Evolutionary conservation across 1,139 yeast species (phyloP), one percentile per base, ranked within the genome.

Genomic region (Blastobotrys serpentis): DNA sequence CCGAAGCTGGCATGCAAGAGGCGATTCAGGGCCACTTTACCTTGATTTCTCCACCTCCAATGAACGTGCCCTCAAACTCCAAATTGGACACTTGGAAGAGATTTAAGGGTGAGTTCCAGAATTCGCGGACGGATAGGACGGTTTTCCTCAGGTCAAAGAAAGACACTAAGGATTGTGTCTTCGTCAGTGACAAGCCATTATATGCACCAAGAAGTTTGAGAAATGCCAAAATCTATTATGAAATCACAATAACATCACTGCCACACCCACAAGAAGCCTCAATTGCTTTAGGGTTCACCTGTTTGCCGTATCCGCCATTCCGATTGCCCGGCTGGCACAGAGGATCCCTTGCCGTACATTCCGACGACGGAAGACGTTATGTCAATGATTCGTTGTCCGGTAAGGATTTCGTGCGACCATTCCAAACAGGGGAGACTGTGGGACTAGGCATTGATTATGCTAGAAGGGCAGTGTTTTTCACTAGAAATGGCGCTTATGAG

Each of bases 311-410:
- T 46, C 66, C 66, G 7, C 56, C 50, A 11, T 60, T 58, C 44
- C 44, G 66, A 13, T 52, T 61, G 16, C 66, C 66, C 1, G 66
- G 66, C 2, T 62, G 66, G 65, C 65, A 63, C 39, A 52, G 66
- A 8, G 65, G 61, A 3, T 57, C 63, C 6, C 43, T 60, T 10
- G 65, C 65, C 1, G 62, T 63, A n/a, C 66, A 63, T 39, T 56
- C 62, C 4, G 66, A 62, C 40, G 66, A 62, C 29, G 66, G 66
- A 2, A 52, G 59, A 17, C 52, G 64, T 5, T 63, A 62, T 45
- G 56, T 61, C 16, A 58, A 61, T 36, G 64, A 61, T 41, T 51
- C 59, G 19, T 48, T 56, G 17, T 48, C 54, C 10, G 66, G 66
- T 3, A 54, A 55, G 46, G 55, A 54, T 19, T 60, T 62, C 42